Evolutionary conservation across 305 asterid genomes (phyloP).

Genomic region (Petunia hybrid): DNA sequence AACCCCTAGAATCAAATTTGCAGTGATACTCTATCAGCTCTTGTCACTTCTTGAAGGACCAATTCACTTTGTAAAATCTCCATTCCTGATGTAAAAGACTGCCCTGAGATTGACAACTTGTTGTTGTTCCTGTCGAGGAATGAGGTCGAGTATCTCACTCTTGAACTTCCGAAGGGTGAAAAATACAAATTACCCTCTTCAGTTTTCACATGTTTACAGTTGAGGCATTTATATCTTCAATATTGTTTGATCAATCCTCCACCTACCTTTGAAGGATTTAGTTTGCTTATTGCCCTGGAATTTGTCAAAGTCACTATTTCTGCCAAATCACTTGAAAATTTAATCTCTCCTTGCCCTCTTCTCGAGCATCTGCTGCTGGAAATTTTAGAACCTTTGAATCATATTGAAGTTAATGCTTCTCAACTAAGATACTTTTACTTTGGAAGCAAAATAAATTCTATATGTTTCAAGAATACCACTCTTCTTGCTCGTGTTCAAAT

Average conservation of each 20-base stretch:
- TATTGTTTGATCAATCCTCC: not conserved
- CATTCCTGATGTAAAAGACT: not conserved
- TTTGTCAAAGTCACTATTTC: not conserved
- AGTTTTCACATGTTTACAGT: not conserved
- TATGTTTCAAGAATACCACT: constrained; percentile 1
- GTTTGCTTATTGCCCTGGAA: not conserved
- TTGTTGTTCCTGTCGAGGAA: not conserved
- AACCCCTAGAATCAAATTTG: not conserved
- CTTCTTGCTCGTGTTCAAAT: not conserved
- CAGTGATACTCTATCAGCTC: constrained; percentile 10
- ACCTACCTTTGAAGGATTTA: not conserved
- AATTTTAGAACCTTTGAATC: too few relatives aligned
- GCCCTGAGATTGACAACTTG: not conserved
- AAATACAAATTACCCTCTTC: not conserved
- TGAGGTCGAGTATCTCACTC: constrained; percentile 10
- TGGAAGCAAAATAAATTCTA: not conserved
- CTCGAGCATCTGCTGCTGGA: not conserved
- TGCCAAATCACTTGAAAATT: not conserved
- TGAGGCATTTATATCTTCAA: not conserved
- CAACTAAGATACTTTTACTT: constrained; percentile 10
- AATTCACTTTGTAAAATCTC: not conserved
- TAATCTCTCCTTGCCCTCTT: not conserved
- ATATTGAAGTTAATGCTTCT: constrained; percentile 18
- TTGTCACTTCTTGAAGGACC: constrained; percentile 28
- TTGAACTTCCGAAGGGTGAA: not conserved